phyloP scores from a whole-genome alignment of 2,329 filamentous ascomycete genomes.

The Grosmannia penicillata region DNA sequence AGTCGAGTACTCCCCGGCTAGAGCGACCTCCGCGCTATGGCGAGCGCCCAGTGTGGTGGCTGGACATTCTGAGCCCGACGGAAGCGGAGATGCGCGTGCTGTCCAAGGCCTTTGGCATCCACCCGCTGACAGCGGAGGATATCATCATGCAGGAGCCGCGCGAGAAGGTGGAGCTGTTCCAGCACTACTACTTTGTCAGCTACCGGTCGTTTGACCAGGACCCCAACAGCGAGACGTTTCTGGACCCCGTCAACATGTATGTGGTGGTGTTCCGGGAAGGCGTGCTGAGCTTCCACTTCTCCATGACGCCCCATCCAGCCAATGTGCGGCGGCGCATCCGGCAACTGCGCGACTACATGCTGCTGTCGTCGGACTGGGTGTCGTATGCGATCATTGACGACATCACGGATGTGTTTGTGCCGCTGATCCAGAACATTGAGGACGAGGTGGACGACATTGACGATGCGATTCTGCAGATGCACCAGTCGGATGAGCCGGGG shows the following conservation, averaged over 20 bases:
- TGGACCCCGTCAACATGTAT: constrained; percentile 95
- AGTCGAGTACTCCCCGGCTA: constrained; percentile 12
- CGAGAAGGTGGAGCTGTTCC: constrained; percentile 95
- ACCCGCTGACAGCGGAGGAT: constrained; percentile 88
- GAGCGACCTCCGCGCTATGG: constrained; percentile 36
- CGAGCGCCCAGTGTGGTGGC: constrained; percentile 88
- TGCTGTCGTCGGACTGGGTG: constrained; percentile 92
- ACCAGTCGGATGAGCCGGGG: constrained; percentile 36
- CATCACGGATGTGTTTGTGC: constrained; percentile 91
- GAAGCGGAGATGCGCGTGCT: constrained; percentile 93
- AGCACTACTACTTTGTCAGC: constrained; percentile 97
- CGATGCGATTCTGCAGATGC: constrained; percentile 72
- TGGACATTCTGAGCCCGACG: constrained; percentile 81
- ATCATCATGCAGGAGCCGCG: constrained; percentile 95
- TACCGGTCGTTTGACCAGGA: constrained; percentile 98
- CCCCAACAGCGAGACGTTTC: constrained; percentile 70
- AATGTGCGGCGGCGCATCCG: constrained; percentile 90
- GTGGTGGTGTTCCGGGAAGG: constrained; percentile 93
- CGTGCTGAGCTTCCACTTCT: constrained; percentile 92
- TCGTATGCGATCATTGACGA: constrained; percentile 97
- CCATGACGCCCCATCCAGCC: constrained; percentile 86
- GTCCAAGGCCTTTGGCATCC: constrained; percentile 85
- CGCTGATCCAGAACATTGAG: constrained; percentile 83
- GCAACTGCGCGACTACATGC: constrained; percentile 85
- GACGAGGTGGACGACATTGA: constrained; percentile 96